phyloP scores from a whole-genome alignment of 345 rosid genomes.

The Sapria himalayana region DNA sequence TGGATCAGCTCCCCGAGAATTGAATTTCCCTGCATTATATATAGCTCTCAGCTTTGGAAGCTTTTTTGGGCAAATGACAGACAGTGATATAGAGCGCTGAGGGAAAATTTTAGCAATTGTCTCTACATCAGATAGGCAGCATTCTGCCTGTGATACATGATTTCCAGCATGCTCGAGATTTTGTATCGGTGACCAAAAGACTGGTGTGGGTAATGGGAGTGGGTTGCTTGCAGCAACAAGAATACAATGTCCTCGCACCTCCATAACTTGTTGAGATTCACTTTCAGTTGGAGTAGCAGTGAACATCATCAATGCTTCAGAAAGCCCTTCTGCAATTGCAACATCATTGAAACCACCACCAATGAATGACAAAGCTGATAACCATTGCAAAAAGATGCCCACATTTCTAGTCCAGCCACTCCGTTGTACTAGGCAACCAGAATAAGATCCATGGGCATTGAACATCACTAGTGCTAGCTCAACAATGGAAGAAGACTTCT shows the following conservation, averaged over 20 bases:
- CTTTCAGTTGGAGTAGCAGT: slow-evolving; percentile 27
- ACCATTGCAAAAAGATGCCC: slow-evolving; percentile 63
- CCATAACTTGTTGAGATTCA: slow-evolving; percentile 44
- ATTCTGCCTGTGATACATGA: slow-evolving; percentile 35
- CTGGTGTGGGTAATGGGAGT: slow-evolving; percentile 78
- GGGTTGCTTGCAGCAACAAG: slow-evolving; percentile 89
- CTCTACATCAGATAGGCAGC: slow-evolving; percentile 77
- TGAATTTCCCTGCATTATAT: slow-evolving; percentile 66
- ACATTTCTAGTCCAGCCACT: slow-evolving; percentile 91
- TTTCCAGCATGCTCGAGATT: slow-evolving; percentile 41
- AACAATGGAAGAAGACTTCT: neutral
- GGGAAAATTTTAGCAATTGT: slow-evolving; percentile 57
- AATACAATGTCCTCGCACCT: slow-evolving; percentile 70
- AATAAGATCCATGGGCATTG: slow-evolving; percentile 60
- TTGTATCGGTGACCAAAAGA: slow-evolving; percentile 53
- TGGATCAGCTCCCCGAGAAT: slow-evolving; percentile 43
- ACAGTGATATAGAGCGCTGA: slow-evolving; percentile 57
- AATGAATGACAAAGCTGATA: slow-evolving; percentile 47
- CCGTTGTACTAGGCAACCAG: slow-evolving; percentile 81
- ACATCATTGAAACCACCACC: slow-evolving; percentile 92
- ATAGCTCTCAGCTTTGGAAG: slow-evolving; percentile 67
- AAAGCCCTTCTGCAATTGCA: slow-evolving; percentile 95
- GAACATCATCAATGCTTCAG: slow-evolving; percentile 96
- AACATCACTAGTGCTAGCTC: slow-evolving; percentile 25
- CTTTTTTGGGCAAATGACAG: slow-evolving; percentile 80